Base-by-base conservation (phyloP, 148 eudicot species). In the Chenopodium album region DNA sequence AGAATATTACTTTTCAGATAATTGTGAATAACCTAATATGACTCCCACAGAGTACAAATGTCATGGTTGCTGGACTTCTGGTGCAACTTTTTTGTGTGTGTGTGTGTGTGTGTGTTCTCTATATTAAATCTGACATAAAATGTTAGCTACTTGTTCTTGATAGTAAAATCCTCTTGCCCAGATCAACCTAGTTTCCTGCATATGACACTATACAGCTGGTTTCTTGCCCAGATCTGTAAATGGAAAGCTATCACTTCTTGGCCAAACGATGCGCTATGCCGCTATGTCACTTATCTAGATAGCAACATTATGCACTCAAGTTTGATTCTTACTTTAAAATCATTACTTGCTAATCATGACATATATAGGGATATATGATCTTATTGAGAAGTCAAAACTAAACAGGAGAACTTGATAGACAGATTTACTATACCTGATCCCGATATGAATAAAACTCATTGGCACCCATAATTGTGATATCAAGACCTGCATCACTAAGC, bases 361-460 rank as follows among this genome's bases (percentile, higher is more conserved):
- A 19, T 37, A 20, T 23, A 64, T 62, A 0, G 52, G 28, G 26
- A 63, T 3, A 4, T 10, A n/a, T 9, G 41, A 69, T 69, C 31
- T 0, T 14, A 11, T 1, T 6, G 41, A 44, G 28, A 77, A 70
- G 77, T 23, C 3, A 64, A 72, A 2, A 14, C 29, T 20, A 63
- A 7, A 13, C 56, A 23, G 81, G 69, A 13, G 23, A 79, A 37
- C 9, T 56, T 44, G 7, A 70, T 7, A 54, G 75, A 73, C 46
- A 77, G 2, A 56, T 60, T 80, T 41, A 6, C 7, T 41, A 41
- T 41, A 97, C 99, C 98, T 92, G 94, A 89, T 90, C 94, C 77
- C 98, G 90, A 70, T 92, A 97, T 48, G 99, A 97, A 85, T 97
- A 97, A 82, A 97, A 97, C 78, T 94, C 99, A 85, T 97, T 97